Evolutionary conservation across 441 rosid genomes (phyloP), one percentile per base, ranked within the genome.

Genomic region (Adansonia grandidieri): DNA sequence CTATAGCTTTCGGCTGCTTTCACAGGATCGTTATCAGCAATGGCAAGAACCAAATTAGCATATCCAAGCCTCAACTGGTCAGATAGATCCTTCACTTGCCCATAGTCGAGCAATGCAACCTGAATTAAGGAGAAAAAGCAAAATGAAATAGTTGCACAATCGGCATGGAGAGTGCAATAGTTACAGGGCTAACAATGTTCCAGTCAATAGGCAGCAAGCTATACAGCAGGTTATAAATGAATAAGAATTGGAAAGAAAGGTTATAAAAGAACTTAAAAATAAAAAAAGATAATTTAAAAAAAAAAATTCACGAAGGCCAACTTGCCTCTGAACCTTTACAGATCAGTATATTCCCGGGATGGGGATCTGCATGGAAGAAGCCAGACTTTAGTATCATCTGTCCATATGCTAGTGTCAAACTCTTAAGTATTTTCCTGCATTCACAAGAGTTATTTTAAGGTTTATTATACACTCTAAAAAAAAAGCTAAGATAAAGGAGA

Each of bases 361-460:
- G 98, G 53, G 98, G 97, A 90, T 96, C 98, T n/a, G 97, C 97
- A 72, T 92, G 99, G 88, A 94, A 94, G 90, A 88, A 92, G 77
- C 97, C 98, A 75, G 97, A 93, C 89, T 91, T 94, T 86, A 96
- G 86, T 83, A 96, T 94, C 98, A 96, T 94, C 84, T 96, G 96
- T 69, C 99, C 97, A 80, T 96, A 96, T 6, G 99, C 96, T 70
- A 81, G 84, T 57, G 97, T 90, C 85, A 96, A 84, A 82, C 92
- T 92, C 81, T 86, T 82, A 11, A 94, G 93, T 85, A 96, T 92
- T 78, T 87, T 93, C 91, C 96, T 96, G 93, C 80, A 84, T 44
- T 28, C 48, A 68, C 70, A 80, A 66, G 8, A 13, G 61, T 69
- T 69, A 42, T 65, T 2, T 22, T 40, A 40, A 40, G 50, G 70